These are phyloP conservation scores for Sordariomycetes sp. DNA, from an alignment of 2,329 filamentous ascomycete genomes.

Conservation along the genomic window DNA sequence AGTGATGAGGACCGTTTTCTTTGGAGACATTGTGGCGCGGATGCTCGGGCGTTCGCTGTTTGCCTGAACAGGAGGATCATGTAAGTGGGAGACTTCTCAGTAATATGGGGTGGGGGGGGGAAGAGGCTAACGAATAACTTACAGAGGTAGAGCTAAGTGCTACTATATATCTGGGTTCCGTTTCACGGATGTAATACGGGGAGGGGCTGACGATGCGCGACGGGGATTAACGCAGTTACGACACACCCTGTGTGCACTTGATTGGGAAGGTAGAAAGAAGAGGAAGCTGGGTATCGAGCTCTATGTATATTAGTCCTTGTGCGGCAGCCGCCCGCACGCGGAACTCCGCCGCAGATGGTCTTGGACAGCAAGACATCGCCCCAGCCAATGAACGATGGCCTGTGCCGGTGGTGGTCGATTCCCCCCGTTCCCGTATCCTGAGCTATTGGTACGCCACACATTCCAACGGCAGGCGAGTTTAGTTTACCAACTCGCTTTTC, in stretches of 20 bases:
- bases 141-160: neutral
- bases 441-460: too few species aligned
- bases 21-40: neutral
- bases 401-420: too few species aligned
- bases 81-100: neutral
- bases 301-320: too few species aligned
- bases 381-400: too few species aligned
- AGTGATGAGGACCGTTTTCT: slow-evolving; percentile 19
- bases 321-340: too few species aligned
- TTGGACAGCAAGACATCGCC: neutral
- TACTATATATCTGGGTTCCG: neutral
- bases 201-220: neutral
- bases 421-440: too few species aligned
- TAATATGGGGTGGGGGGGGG: too few species aligned
- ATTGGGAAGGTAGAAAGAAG: neutral
- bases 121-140: too few species aligned
- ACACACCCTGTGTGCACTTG: neutral
- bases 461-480: too few species aligned
- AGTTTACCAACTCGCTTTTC: too few species aligned
- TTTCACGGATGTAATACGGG: neutral
- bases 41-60: neutral
- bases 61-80: neutral
- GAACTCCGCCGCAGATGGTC: neutral
- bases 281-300: neutral
- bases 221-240: neutral